A percentile compares a stretch with the other conserved stretches of the same genome.
phyloP scores from a whole-genome alignment of 768 basidiomycete species.

The Russula compacta region DNA sequence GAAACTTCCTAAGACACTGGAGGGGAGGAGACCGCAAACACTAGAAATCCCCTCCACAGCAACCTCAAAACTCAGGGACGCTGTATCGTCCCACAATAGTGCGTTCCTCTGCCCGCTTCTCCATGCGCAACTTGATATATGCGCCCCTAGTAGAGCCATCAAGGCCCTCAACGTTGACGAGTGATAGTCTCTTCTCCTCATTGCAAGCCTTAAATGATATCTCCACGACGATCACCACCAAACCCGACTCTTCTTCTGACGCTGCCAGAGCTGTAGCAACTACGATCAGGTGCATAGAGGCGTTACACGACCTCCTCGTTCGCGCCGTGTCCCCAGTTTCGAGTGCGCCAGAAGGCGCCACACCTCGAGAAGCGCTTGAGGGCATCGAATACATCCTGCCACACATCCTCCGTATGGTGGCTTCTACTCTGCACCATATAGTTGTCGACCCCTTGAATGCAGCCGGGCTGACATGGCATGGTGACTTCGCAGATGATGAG shows the following conservation, averaged over 20 bases:
- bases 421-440: neutral
- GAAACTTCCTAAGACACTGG: neutral
- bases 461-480: neutral
- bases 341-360: neutral
- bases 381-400: neutral
- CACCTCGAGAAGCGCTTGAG: neutral
- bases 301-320: neutral
- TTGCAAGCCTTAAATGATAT: constrained; percentile 2
- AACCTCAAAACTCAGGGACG: neutral
- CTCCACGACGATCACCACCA: neutral
- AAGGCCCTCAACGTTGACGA: neutral
- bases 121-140: neutral
- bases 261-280: neutral
- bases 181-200: constrained; percentile 6
- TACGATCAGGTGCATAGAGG: constrained; percentile 4
- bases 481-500: neutral
- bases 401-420: neutral
- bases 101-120: neutral
- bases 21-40: neutral
- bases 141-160: neutral
- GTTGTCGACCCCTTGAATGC: neutral
- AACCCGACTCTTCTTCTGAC: neutral
- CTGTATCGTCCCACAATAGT: neutral
- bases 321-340: neutral
- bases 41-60: neutral